phyloP scores from a whole-genome alignment of 352 stramenopile genomes.

The Phytophthora pini region DNA sequence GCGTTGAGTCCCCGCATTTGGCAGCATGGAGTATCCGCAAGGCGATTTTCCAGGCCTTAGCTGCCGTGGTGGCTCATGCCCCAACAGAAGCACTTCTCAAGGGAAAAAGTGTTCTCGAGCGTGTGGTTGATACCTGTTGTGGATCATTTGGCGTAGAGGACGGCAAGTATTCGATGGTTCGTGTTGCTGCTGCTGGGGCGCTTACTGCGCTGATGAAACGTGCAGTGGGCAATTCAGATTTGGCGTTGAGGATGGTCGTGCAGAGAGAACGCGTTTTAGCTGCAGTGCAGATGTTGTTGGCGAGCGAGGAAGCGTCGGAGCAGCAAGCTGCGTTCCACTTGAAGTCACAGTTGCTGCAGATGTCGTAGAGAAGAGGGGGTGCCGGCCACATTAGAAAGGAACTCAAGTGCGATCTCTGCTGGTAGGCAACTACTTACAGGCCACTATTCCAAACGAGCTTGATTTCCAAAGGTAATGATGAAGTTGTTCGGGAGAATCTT shows the following conservation, averaged over 20 bases:
- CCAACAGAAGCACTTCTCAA: slow-evolving; percentile 22
- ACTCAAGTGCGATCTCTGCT: too few species aligned
- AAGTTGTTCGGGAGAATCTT: too few species aligned
- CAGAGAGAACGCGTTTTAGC: slow-evolving; percentile 52
- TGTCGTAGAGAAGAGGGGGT: slow-evolving; percentile 9
- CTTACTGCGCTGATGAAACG: slow-evolving; percentile 55
- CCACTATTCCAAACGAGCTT: too few species aligned
- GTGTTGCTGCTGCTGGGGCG: slow-evolving; percentile 59
- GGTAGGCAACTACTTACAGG: too few species aligned
- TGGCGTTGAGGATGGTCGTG: slow-evolving; percentile 56
- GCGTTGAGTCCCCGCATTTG: slow-evolving; percentile 41
- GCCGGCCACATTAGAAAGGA: too few species aligned
- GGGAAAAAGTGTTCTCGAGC: slow-evolving; percentile 36
- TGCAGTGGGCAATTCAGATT: slow-evolving; percentile 28
- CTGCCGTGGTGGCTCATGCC: slow-evolving; percentile 42
- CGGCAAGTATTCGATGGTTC: slow-evolving; percentile 75
- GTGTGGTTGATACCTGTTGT: slow-evolving; percentile 53
- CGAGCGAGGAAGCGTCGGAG: slow-evolving; percentile 66
- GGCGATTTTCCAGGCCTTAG: slow-evolving; percentile 54
- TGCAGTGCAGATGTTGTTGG: slow-evolving; percentile 51
- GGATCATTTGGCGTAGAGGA: slow-evolving; percentile 65
- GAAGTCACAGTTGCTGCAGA: slow-evolving; percentile 49
- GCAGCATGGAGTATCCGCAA: slow-evolving; percentile 76
- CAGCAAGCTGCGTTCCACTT: slow-evolving; percentile 63
- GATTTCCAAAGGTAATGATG: too few species aligned